These are phyloP conservation scores for Exophiala aquamarina DNA, from an alignment of 2,329 filamentous ascomycete genomes.

Conservation along the genomic window DNA sequence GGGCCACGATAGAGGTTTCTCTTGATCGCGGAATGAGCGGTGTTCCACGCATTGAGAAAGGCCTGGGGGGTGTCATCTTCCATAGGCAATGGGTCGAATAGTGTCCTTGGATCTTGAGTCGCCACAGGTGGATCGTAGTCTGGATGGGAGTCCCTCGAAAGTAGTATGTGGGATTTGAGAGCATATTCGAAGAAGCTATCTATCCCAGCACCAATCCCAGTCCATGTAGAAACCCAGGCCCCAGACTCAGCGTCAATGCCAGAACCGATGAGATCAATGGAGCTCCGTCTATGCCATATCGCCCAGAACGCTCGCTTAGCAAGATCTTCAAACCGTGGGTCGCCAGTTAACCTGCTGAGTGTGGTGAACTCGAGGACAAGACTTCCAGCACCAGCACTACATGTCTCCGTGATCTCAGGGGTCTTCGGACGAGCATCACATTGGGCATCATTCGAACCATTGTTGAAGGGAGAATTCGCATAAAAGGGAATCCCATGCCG, in stretches of 20 bases:
- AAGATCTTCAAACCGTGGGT: conserved; percentile 81
- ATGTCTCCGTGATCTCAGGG: conserved; percentile 87
- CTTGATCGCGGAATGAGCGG: conserved; percentile 83
- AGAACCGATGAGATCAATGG: conserved; percentile 82
- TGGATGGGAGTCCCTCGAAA: conserved; percentile 67
- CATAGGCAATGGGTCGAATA: conserved; percentile 63
- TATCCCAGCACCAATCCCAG: conserved; percentile 94
- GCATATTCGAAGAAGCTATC: conserved; percentile 99
- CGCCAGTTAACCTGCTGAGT: conserved; percentile 81
- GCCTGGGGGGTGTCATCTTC: conserved; percentile 71
- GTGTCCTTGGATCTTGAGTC: conserved; percentile 58
- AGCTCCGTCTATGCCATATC: conserved; percentile 85
- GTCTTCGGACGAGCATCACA: conserved; percentile 33
- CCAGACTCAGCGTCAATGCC: conserved; percentile 91
- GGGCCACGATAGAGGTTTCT: conserved; percentile 81
- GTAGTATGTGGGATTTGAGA: conserved; percentile 85
- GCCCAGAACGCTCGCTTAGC: conserved; percentile 96
- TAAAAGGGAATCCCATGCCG: conserved; percentile 92
- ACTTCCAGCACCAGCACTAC: conserved; percentile 94
- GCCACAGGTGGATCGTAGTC: conserved; percentile 39
- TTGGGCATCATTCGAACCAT: conserved; percentile 14
- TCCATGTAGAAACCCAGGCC: conserved; percentile 81
- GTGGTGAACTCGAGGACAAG: conserved; percentile 91
- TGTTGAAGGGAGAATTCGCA: conserved; percentile 75
- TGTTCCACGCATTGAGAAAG: conserved; percentile 80